Evolutionary conservation across 768 basidiomycete genomes (phyloP), one percentile per base, ranked within the genome.

Genomic region (Hericium rajendrae): DNA sequence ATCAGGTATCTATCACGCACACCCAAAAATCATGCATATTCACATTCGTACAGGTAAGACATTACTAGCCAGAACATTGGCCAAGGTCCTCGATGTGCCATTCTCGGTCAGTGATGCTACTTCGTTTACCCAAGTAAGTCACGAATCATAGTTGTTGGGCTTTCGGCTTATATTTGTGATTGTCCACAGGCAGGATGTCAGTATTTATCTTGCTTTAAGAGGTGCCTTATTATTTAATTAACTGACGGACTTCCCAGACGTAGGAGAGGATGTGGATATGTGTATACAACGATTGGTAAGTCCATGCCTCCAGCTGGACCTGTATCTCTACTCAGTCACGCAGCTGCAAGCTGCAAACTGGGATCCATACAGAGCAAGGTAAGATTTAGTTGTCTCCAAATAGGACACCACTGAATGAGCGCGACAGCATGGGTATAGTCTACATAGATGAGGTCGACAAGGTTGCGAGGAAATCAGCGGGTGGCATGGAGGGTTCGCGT

Each of bases 381-480:
- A 64, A 41, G 48, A 16, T 51, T 61, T 2, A 54, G 1, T 9
- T 10, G 5, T 32, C 6, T 32, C 32, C 32, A 32, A 32, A 1
- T 9, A 10, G 8, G 9, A 32, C 32, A 32, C 32, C 32, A 10
- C 32, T 32, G 1, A 32, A 8, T 39, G 51, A 38, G 4, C 40
- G 48, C 40, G 46, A n/a, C 57, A 94, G 91, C 66, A 85, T 85
- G 68, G 94, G 94, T 6, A 97, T 98, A 59, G 86, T 97, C 37
- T 95, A 95, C 67, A 94, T 98, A 50, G 95, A 98, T 65, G 95
- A 98, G 73, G 76, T 94, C 1, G 95, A 97, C 73, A 97, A 98
- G 73, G 84, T 97, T 58, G 88, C 92, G 13, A 79, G 83, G 51
- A 86, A 81, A 64, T 62, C 68, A 13, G 68, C 76, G 6, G 71